A percentile compares a stretch with the other conserved stretches of the same genome.
Conservation (phyloP, 805 yeast genomes). For the Suhomyces sp. region DNA sequence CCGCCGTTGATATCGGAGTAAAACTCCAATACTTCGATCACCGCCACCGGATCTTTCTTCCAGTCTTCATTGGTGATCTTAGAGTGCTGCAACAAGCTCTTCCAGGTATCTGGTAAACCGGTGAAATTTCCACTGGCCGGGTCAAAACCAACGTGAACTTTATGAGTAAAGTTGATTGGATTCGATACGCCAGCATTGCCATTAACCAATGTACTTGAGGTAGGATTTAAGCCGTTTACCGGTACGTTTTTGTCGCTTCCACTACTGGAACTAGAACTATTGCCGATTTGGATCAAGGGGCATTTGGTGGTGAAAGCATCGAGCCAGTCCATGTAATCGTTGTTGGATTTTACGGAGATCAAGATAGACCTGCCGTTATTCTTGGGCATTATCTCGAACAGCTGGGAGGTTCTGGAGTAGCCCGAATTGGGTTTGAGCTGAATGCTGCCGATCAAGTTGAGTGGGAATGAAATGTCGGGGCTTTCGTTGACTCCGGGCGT, state of each 20-base stretch:
- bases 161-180: constrained; percentile 93
- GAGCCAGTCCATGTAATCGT: constrained; percentile 84
- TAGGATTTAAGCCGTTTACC: not conserved
- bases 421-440: constrained; percentile 60
- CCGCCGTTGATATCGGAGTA: constrained; percentile 48
- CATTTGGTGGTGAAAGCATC: constrained; percentile 81
- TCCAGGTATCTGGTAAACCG: constrained; percentile 59
- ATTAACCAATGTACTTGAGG: constrained; percentile 7
- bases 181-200: constrained; percentile 64
- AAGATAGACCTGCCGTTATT: constrained; percentile 57
- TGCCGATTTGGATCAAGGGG: constrained; percentile 50
- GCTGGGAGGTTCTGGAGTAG: constrained; percentile 43
- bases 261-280: constrained; percentile 6
- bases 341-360: constrained; percentile 72
- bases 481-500: constrained; percentile 42
- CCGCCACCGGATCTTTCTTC: constrained; percentile 63
- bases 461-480: constrained; percentile 39
- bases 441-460: constrained; percentile 35
- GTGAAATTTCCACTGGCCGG: constrained; percentile 64
- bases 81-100: constrained; percentile 52
- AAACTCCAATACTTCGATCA: constrained; percentile 57
- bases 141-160: constrained; percentile 84
- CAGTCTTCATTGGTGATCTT: constrained; percentile 61
- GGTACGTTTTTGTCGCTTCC: not conserved
- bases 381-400: constrained; percentile 73